Base-by-base conservation (phyloP, 257 asterid species). In the Capsicum pubescens region DNA sequence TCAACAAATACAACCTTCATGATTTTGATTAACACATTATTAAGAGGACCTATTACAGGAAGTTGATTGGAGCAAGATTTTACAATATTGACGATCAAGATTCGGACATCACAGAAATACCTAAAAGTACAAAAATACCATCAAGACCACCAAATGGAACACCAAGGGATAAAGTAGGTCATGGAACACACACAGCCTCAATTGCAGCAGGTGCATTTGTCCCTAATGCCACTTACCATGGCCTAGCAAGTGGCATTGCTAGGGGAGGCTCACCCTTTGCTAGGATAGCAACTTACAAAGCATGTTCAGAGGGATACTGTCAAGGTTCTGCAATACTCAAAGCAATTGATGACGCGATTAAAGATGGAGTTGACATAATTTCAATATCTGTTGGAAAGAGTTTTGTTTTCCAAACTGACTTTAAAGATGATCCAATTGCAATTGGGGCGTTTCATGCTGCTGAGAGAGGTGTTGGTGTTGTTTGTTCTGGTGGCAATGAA, bases 381-480 rank as follows among this genome's bases (percentile, higher is more conserved):
- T 94, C 97, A 5, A 87, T 94, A 11, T 94, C 98, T 12, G 86
- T 94, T 13, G 98, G 98, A 4, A 3, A 59, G 42, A 88, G 88
- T 87, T 90, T 90, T 7, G 55, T 86, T 52, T 85, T 90, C 26
- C 90, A 90, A 32, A 83, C 91, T 2, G 93, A 90, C 83, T 91
- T 90, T 58, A 85, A 91, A 17, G 84, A 36, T 61, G 98, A 94
- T 83, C 93, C 97, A 17, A 90, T 94, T 19, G 97, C 97, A 26
- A 91, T 94, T 36, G 98, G 98, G 74, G 92, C 98, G 15, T 91
- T 94, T 86, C 97, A 94, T 83, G 98, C 98, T 2, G 89, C 86
- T 15, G 87, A 92, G 72, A 89, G 59, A 83, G 94, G 98, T 44
- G 85, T 92, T 17, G 58, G 79, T 83, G 97, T 91, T 2, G 93